phyloP scores from a whole-genome alignment of 2,329 filamentous ascomycete genomes.

The Phialophora chinensis region DNA sequence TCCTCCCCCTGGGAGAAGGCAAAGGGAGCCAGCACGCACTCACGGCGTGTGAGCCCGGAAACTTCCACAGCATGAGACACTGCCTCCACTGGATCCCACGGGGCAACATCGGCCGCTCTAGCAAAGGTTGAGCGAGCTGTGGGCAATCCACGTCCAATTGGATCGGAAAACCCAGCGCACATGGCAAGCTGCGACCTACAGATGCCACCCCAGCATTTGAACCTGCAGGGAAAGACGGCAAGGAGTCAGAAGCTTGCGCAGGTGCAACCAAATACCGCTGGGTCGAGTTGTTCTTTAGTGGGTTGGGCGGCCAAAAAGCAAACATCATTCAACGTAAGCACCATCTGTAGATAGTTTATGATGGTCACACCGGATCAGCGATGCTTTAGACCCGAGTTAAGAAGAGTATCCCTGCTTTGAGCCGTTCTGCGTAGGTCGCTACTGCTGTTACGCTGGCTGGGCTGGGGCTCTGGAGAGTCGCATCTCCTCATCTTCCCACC shows the following conservation, averaged over 20 bases:
- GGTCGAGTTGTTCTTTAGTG: background rate
- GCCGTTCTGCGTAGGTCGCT: background rate
- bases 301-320: background rate
- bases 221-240: background rate
- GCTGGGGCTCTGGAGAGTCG: background rate
- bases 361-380: background rate
- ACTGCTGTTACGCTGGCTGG: slow-evolving; percentile 6
- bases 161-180: background rate
- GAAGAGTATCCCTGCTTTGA: background rate
- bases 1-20: background rate
- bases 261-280: background rate
- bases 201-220: background rate
- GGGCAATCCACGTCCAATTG: background rate
- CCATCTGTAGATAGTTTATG: background rate
- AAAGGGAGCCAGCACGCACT: background rate
- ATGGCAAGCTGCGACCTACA: background rate
- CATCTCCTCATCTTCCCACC: slow-evolving; percentile 7
- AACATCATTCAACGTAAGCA: background rate
- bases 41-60: background rate
- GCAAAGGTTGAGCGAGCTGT: background rate
- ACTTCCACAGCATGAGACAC: background rate
- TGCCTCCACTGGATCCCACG: background rate
- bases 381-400: background rate
- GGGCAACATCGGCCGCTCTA: background rate
- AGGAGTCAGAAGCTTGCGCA: background rate